Evolutionary conservation across 2,329 filamentous ascomycete species (phyloP), one percentile per base, ranked within the genome.

Genomic region (Lachnum nothofagi): DNA sequence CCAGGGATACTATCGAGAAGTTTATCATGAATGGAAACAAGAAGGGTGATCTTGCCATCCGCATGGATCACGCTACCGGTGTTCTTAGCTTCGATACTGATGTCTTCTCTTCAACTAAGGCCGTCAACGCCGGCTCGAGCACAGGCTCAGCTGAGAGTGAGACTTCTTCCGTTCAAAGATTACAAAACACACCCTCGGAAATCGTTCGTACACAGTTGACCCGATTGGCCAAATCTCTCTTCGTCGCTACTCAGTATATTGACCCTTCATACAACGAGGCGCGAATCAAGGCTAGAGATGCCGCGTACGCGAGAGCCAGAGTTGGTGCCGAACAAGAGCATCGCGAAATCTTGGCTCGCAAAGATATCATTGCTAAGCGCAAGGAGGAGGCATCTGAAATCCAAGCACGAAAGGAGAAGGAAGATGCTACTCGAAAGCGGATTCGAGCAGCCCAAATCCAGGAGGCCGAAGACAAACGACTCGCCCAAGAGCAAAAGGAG

Each of bases 1-100:
- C 81, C 56, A 84, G 87, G 46, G 83, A 85, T 58, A 95, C 88
- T 54, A 94, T 98, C 59, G 93, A 98, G 77, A 98, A 97, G 75
- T 98, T 98, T 78, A 97, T 98, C 78, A 98, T 98, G 93, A 98
- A 98, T 71, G 93, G 93, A 56, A 97, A 95, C 80, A 98, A 98
- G 83, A 98, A 98, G 81, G 93, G 93, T 49, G 93, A 98, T 63
- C 79, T 98, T 39, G 87, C 93, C 46, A 94, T 98, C 62, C 90
- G 93, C 54, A 89, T 97, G 71, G 88, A 97, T 67, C 93, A 98
- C 67, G 90, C 90, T 54, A 91, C 91, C 46, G 90, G 93, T 52
- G 88, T 96, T 42, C 81, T 98, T 52, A 96, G 90, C 68, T 98
- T 98, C 63, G 93, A 98, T 69, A 94, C 89, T 46, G 93, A 98